A percentile compares a stretch with the other conserved stretches of the same genome.
phyloP scores from a whole-genome alignment of 257 asterid genomes.

The Echites panduratus region DNA sequence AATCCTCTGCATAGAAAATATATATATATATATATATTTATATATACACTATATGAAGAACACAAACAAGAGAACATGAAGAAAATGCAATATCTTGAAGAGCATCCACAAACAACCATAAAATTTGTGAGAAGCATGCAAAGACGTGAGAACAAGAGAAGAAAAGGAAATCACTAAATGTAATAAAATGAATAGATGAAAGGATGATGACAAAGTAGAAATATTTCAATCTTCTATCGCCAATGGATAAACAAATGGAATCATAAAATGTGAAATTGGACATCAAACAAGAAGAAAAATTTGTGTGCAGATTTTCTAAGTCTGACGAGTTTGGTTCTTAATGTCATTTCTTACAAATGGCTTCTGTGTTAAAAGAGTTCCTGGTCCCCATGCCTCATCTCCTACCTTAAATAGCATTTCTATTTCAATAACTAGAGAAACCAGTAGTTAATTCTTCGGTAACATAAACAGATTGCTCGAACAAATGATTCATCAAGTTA shows the following conservation, averaged over 20 bases:
- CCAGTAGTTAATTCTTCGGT: background rate
- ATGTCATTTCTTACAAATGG: background rate
- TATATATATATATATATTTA: too few relatives aligned
- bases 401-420: background rate
- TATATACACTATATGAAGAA: background rate
- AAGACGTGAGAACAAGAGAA: background rate
- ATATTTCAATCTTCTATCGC: background rate
- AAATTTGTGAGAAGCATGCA: background rate
- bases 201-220: background rate
- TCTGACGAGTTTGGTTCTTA: too few relatives aligned
- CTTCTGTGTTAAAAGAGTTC: background rate
- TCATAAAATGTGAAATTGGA: background rate
- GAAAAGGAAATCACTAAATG: background rate
- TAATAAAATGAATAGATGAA: background rate
- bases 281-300: background rate
- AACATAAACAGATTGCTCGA: background rate
- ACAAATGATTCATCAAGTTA: background rate
- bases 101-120: background rate
- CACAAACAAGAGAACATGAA: background rate
- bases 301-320: too few relatives aligned
- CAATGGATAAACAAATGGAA: background rate
- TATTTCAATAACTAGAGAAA: background rate
- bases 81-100: background rate
- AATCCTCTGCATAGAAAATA: conserved; percentile 33
- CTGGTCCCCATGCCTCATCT: background rate